Evolutionary conservation across 78 protist species (phyloP).

Genomic region (Guillardia theta): DNA sequence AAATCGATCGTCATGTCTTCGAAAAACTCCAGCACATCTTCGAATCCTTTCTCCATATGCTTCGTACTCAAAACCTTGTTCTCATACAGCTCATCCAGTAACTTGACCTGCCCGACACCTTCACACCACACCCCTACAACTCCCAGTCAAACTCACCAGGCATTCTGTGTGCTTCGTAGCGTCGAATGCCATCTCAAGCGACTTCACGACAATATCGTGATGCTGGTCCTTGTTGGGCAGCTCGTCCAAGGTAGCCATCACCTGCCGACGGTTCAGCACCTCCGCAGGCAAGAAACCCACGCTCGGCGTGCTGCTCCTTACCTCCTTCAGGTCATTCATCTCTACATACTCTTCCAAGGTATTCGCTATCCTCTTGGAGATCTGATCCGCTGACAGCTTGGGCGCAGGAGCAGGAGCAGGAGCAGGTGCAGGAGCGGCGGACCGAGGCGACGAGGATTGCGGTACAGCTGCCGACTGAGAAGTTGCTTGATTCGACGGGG

Average conservation of each 20-base stretch:
- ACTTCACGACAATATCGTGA: background rate
- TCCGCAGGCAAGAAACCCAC: too few relatives aligned
- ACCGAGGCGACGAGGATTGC: too few relatives aligned
- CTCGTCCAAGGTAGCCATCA: background rate
- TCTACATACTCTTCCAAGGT: conserved; percentile 32
- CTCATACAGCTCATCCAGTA: background rate
- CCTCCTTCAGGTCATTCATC: background rate
- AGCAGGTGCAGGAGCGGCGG: background rate
- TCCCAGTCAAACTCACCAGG: background rate
- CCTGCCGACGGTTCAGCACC: too few relatives aligned
- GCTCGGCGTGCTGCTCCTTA: too few relatives aligned
- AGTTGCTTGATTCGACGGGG: too few relatives aligned
- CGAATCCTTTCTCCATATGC: background rate
- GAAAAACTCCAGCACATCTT: background rate
- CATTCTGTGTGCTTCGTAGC: background rate
- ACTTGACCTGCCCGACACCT: background rate
- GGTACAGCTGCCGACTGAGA: too few relatives aligned
- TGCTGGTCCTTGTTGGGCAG: background rate
- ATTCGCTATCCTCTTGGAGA: background rate
- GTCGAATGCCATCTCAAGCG: background rate
- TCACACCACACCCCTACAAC: background rate
- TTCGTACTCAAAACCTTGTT: background rate
- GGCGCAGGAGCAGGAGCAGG: background rate
- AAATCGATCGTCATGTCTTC: background rate
- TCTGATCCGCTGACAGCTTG: background rate